These are phyloP conservation scores for Daldinia concentrica DNA, from an alignment of 495 filamentous ascomycete genomes.

Conservation along the genomic window DNA sequence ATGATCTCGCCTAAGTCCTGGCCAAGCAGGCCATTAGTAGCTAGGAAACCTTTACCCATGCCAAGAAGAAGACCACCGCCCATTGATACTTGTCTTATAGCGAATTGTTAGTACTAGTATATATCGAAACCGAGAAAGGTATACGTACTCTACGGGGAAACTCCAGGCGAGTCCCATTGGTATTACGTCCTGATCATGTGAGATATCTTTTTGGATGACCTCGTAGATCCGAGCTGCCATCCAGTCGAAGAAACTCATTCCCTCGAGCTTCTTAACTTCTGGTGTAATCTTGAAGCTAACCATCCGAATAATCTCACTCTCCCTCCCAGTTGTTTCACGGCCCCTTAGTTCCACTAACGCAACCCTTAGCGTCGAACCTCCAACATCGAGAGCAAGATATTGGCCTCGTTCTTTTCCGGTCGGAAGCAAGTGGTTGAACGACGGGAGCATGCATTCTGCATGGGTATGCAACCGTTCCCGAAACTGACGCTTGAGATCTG, in stretches of 20 bases:
- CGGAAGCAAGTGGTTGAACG: slow-evolving; percentile 77
- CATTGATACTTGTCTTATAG: slow-evolving; percentile 76
- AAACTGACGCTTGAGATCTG: slow-evolving; percentile 58
- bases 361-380: slow-evolving; percentile 83
- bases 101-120: slow-evolving; percentile 6
- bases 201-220: slow-evolving; percentile 52
- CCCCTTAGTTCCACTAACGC: slow-evolving; percentile 78
- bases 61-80: slow-evolving; percentile 77
- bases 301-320: slow-evolving; percentile 56
- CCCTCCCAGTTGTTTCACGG: slow-evolving; percentile 47
- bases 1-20: slow-evolving; percentile 64
- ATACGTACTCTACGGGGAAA: slow-evolving; percentile 82
- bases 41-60: slow-evolving; percentile 85
- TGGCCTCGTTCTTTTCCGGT: slow-evolving; percentile 74
- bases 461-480: slow-evolving; percentile 56
- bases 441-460: slow-evolving; percentile 64
- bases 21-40: slow-evolving; percentile 59
- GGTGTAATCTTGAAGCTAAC: slow-evolving; percentile 61
- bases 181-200: slow-evolving; percentile 48
- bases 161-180: slow-evolving; percentile 83
- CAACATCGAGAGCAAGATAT: slow-evolving; percentile 68
- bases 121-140: background rate
- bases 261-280: slow-evolving; percentile 55
- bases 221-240: slow-evolving; percentile 79
- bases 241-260: slow-evolving; percentile 77